Evolutionary conservation across 805 yeast species (phyloP), one percentile per base, ranked within the genome.

Genomic region (Kodamaea jinghongensis): DNA sequence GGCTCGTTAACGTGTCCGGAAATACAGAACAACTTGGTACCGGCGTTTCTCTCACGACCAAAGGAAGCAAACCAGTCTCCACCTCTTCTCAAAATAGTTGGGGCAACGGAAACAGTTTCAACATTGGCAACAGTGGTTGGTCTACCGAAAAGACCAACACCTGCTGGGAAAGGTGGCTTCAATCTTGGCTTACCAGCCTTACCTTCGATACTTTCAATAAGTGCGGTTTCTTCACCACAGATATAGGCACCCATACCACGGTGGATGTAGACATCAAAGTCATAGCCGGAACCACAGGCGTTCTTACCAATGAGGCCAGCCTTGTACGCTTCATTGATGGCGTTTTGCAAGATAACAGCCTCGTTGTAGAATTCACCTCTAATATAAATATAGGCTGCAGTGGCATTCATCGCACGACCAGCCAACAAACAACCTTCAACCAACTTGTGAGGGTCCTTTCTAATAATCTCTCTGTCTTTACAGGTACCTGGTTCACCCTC

Each of bases 401-500:
- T 79, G 28, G 95, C 95, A 63, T 87, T 87, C 95, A 87, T 87
- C 28, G 88, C 95, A 47, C 95, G 73, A 38, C 96, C 96, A 14
- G 93, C 89, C 48, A 87, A 73, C 38, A 87, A 69, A 69, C 96
- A 86, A n/a, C 96, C 96, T 64, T 87, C 96, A 39, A 87, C 85
- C 46, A 87, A 79, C 71, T 86, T 87, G 63, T 87, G 96, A 31
- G 96, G 96, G 60, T 86, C 95, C 63, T 87, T 87, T 62, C 95
- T 78, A 59, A 87, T 82, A 60, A 87, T 87, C 64, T 87, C 95
- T 60, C 96, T 78, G 65, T 87, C 96, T 68, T 87, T 87, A 66
- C 96, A 87, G 37, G 96, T 87, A 46, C 96, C 96, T 10, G 96
- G 96, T 66, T 87, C 96, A 54, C 96, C 96, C 68, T 87, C 96